A percentile compares a stretch with the other conserved stretches of the same genome.
Conservation (phyloP, 768 basidiomycete genomes). For the Tulasnella sp. region DNA sequence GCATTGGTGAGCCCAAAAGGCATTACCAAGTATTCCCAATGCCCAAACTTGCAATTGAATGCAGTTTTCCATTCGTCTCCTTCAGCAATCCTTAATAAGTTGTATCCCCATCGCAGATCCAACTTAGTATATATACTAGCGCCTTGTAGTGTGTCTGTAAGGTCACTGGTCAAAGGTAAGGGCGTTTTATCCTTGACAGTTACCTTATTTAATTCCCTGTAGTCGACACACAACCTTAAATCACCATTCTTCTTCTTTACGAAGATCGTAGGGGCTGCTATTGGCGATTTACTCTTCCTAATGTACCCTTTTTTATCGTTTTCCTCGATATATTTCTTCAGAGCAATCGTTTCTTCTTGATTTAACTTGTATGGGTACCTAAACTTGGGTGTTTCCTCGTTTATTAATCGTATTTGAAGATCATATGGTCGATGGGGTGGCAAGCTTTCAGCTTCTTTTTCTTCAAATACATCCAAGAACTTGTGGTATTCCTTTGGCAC, state of each 20-base stretch:
- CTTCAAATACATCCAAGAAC: not conserved
- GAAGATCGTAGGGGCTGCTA: slow-evolving; percentile 21
- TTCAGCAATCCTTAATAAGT: slow-evolving; percentile 20
- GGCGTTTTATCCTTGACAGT: not conserved
- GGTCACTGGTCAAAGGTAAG: not conserved
- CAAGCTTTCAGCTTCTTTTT: not conserved
- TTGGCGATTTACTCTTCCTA: slow-evolving; percentile 14
- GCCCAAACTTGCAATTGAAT: slow-evolving; percentile 20
- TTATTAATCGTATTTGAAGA: not conserved
- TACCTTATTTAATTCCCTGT: not conserved
- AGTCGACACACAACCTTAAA: slow-evolving; percentile 13
- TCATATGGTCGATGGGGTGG: not conserved
- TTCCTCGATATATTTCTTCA: slow-evolving; percentile 18
- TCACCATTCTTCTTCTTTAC: slow-evolving; percentile 20
- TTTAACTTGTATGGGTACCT: not conserved
- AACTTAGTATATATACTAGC: slow-evolving; percentile 19
- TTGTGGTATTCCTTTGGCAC: not conserved
- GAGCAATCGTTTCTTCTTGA: not conserved
- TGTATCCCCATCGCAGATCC: slow-evolving; percentile 21
- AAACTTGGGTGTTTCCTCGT: not conserved
- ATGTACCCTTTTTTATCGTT: slow-evolving; percentile 20
- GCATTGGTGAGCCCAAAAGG: slow-evolving; percentile 24
- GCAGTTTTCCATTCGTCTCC: slow-evolving; percentile 23
- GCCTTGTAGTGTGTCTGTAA: slow-evolving; percentile 13
- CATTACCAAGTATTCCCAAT: slow-evolving; percentile 22